A percentile compares a stretch with the other conserved stretches of the same genome.
These are phyloP conservation scores for Eragrostis curvula DNA, from an alignment of 176 grass and related monocot genomes.

Conservation along the genomic window DNA sequence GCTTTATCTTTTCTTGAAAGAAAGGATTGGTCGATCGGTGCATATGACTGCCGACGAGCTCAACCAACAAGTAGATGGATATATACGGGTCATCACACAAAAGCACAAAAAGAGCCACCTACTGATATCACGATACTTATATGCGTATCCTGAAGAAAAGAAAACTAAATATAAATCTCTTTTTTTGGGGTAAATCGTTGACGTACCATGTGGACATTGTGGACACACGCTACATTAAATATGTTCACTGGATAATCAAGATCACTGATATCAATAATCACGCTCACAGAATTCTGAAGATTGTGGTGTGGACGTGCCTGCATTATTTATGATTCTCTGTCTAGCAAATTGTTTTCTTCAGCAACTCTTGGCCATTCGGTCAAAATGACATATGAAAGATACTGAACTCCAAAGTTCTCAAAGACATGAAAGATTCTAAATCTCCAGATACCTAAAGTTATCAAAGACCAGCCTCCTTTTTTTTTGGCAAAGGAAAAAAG, in stretches of 20 bases:
- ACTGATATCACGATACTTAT: conserved; percentile 40
- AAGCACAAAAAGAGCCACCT: conserved; percentile 61
- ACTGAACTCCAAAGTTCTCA: conserved; percentile 31
- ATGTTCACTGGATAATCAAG: conserved; percentile 19
- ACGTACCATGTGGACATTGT: conserved; percentile 21
- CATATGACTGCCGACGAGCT: conserved; percentile 46
- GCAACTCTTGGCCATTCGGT: neutral
- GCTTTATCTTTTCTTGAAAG: conserved; percentile 71
- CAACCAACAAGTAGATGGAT: conserved; percentile 58
- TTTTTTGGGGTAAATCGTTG: conserved; percentile 12
- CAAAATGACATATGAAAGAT: conserved; percentile 25
- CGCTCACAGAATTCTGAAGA: neutral
- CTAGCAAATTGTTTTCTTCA: neutral
- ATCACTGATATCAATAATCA: neutral
- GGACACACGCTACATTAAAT: neutral
- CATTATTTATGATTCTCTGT: conserved; percentile 5
- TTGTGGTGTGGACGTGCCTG: neutral
- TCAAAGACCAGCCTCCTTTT: neutral
- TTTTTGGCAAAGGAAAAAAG: neutral
- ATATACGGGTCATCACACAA: conserved; percentile 48
- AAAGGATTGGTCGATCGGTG: conserved; percentile 41
- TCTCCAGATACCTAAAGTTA: conserved; percentile 5
- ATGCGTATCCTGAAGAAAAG: neutral
- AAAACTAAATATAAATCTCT: neutral
- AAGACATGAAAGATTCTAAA: conserved; percentile 23